Evolutionary conservation across 1,284 basidiomycete species (phyloP), one percentile per base, ranked within the genome.

Genomic region (Melampsora larici-populina): DNA sequence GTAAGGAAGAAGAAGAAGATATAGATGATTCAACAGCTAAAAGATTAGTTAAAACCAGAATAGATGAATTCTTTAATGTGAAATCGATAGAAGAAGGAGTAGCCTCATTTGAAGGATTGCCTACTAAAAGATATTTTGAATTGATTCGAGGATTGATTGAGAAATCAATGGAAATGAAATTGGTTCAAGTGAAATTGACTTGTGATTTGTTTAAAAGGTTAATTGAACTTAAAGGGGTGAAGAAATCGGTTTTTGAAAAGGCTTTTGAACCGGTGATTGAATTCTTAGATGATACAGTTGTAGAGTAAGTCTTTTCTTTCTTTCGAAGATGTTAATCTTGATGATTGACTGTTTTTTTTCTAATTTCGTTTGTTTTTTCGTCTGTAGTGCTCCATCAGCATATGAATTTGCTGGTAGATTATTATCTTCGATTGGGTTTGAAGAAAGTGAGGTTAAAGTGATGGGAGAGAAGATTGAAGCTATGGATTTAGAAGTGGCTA

Each of bases 381-480:
- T 21, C n/a, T 68, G 6, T 24, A 76, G 73, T 62, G 29, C 26
- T 13, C 73, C 48, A 43, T 31, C 31, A 18, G 73, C 73, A 5
- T 76, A 76, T 69, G 55, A 67, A 29, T 62, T n/a, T 66, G 60
- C 49, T 33, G 73, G 49, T 29, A 62, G 26, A 29, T 43, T 76
- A 17, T n/a, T 69, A 11, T 55, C 46, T 29, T 64, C 73, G 0
- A 9, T n/a, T 13, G 51, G 13, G 73, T 76, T 5, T n/a, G n/a
- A n/a, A n/a, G n/a, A n/a, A n/a, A n/a, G n/a, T n/a, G n/a, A n/a
- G n/a, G n/a, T n/a, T n/a, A 48, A 62, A 40, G 29, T 29, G 18
- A 31, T 76, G 15, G 33, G 43, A 2, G 29, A 76, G 43, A 76
- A 68, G 36, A 69, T 76, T 55, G 66, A 68, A 13, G 51, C 72